Conservation (phyloP, 2,329 filamentous ascomycete genomes). For the Penicillium hesseltinei region DNA sequence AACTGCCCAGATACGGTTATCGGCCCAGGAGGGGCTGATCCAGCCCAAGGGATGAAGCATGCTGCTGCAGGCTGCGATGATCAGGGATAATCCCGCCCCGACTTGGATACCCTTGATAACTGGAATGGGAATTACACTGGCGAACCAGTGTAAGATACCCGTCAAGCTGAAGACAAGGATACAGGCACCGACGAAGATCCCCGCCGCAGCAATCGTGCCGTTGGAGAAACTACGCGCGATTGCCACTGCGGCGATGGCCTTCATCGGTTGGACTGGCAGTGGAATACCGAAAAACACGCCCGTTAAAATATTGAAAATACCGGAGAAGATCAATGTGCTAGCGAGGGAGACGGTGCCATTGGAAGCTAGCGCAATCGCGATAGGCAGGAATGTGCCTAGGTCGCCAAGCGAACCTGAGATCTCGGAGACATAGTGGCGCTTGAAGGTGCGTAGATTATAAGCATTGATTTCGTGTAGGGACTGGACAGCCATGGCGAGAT, state of each 20-base stretch:
- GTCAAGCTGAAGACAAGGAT: conserved; percentile 77
- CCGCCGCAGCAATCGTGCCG: conserved; percentile 75
- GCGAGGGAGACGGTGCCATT: conserved; percentile 77
- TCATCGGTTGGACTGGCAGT: conserved; percentile 84
- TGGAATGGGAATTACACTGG: conserved; percentile 73
- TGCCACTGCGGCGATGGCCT: conserved; percentile 88
- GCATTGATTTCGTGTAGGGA: conserved; percentile 31
- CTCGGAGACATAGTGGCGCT: conserved; percentile 63
- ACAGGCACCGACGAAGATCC: conserved; percentile 71
- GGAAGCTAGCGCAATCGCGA: conserved; percentile 80
- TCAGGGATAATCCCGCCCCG: conserved; percentile 80
- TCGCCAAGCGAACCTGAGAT: conserved; percentile 87
- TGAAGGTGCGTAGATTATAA: conserved; percentile 58
- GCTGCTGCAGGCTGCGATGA: conserved; percentile 70
- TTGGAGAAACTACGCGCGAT: conserved; percentile 67
- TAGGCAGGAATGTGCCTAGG: conserved; percentile 81
- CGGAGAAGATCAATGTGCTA: conserved; percentile 83
- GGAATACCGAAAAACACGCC: conserved; percentile 83
- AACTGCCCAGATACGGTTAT: conserved; percentile 78
- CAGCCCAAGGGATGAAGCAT: conserved; percentile 69
- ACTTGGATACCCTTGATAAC: conserved; percentile 95
- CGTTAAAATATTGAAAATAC: conserved; percentile 80
- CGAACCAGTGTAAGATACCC: conserved; percentile 72
- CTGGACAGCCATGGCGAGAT: conserved; percentile 23
- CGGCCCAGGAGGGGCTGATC: conserved; percentile 63